A percentile compares a stretch with the other conserved stretches of the same genome.
Evolutionary conservation across 2,329 filamentous ascomycete genomes (phyloP).

Genomic region (Albifimbria verrucaria): DNA sequence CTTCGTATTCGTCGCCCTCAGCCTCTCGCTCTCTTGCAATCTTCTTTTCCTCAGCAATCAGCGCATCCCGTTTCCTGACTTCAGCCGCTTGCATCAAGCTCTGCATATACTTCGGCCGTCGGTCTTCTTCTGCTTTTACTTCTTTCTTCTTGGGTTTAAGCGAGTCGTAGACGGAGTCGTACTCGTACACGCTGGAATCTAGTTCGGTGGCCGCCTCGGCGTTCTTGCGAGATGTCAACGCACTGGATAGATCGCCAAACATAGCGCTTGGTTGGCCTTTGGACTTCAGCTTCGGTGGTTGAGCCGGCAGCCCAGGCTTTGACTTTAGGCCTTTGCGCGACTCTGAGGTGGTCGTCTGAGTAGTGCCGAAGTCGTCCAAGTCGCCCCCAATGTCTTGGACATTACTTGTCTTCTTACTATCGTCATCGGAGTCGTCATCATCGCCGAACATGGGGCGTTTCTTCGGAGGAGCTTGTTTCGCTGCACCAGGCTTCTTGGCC

Average conservation of each 20-base stretch:
- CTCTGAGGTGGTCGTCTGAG: slow-evolving; percentile 11
- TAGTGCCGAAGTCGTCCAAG: slow-evolving; percentile 46
- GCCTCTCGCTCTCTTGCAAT: slow-evolving; percentile 73
- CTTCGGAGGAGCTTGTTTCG: slow-evolving; percentile 47
- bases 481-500: slow-evolving; percentile 51
- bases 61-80: slow-evolving; percentile 71
- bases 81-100: slow-evolving; percentile 71
- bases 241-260: slow-evolving; percentile 65
- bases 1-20: slow-evolving; percentile 76
- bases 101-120: slow-evolving; percentile 76
- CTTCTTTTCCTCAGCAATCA: slow-evolving; percentile 77
- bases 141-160: slow-evolving; percentile 64
- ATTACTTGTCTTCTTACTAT: slow-evolving; percentile 33
- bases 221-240: slow-evolving; percentile 60
- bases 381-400: slow-evolving; percentile 62
- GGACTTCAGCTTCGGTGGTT: slow-evolving; percentile 41
- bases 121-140: slow-evolving; percentile 49
- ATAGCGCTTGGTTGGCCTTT: slow-evolving; percentile 40
- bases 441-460: slow-evolving; percentile 58
- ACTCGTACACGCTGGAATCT: slow-evolving; percentile 79
- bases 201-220: slow-evolving; percentile 62
- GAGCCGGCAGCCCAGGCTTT: slow-evolving; percentile 28
- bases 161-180: slow-evolving; percentile 78
- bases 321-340: slow-evolving; percentile 29
- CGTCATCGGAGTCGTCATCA: slow-evolving; percentile 52